These are phyloP conservation scores for Crithidia fasciculata DNA, from an alignment of 208 protist genomes.

Conservation along the genomic window DNA sequence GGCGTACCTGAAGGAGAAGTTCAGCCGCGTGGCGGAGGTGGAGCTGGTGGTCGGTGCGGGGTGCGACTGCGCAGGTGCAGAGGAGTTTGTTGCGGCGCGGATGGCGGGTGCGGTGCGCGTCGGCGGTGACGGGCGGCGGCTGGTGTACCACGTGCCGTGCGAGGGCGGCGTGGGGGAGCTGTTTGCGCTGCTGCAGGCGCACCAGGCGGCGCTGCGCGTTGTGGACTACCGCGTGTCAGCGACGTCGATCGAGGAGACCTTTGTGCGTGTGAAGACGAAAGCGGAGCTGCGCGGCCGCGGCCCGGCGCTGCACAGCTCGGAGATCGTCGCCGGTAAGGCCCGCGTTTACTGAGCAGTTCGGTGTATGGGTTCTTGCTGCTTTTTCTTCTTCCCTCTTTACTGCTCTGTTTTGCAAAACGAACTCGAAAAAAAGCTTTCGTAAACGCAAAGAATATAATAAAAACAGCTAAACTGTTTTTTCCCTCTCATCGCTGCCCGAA, in stretches of 20 bases:
- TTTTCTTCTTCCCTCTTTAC: conserved; percentile 7
- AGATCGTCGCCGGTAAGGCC: conserved; percentile 20
- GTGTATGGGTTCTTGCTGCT: neutral
- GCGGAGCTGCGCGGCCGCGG: neutral
- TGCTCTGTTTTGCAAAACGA: neutral
- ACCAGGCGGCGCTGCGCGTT: conserved; percentile 3
- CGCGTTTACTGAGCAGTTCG: conserved; percentile 2
- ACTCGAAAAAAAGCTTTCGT: no score
- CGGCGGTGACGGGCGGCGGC: neutral
- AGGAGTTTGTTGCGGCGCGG: neutral
- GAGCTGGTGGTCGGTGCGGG: neutral
- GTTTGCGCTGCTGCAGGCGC: neutral
- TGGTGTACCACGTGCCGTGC: neutral
- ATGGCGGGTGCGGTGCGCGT: neutral
- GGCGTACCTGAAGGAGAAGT: conserved; percentile 84
- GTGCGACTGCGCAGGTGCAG: neutral
- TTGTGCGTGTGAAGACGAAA: conserved; percentile 8
- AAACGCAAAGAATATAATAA: neutral
- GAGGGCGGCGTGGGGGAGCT: neutral
- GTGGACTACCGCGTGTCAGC: conserved; percentile 8
- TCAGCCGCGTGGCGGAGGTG: neutral
- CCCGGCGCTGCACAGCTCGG: conserved; percentile 8
- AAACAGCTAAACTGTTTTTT: no score
- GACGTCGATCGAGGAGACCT: neutral
- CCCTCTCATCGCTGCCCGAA: no score